Evolutionary conservation across 2,329 filamentous ascomycete species (phyloP).

Genomic region (Colletotrichum lentis): DNA sequence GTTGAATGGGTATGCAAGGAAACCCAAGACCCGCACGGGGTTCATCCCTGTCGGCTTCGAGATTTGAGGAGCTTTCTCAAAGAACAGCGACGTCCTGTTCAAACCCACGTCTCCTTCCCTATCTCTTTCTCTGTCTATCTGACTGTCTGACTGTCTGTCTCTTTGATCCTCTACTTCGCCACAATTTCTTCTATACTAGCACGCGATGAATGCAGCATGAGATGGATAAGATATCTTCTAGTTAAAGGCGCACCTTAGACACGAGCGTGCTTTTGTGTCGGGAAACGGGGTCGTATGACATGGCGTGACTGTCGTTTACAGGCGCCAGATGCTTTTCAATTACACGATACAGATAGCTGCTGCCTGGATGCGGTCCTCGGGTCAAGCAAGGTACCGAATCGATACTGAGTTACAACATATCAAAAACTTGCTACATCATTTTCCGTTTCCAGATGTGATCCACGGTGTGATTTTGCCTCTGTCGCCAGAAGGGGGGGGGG

Average conservation of each 20-base stretch:
- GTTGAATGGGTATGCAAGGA: slow-evolving; percentile 70
- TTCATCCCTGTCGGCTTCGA: slow-evolving; percentile 45
- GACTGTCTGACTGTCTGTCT: not conserved
- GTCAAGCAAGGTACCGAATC: not conserved
- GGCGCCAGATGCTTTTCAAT: slow-evolving; percentile 12
- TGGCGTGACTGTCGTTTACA: not conserved
- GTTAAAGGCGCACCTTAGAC: not conserved
- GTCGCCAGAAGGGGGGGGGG: too few species aligned
- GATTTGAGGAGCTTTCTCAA: not conserved
- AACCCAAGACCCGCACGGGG: slow-evolving; percentile 57
- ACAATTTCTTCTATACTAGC: not conserved
- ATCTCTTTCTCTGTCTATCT: not conserved
- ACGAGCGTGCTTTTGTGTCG: not conserved
- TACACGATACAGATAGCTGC: not conserved
- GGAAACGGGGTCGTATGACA: not conserved
- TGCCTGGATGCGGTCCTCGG: not conserved
- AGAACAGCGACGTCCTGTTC: not conserved
- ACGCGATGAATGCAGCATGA: not conserved
- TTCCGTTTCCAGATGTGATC: not conserved
- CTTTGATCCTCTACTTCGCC: not conserved
- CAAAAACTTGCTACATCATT: not conserved
- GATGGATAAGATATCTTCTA: not conserved
- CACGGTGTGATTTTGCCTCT: not conserved
- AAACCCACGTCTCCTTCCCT: not conserved
- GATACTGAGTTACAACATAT: not conserved